Evolutionary conservation across 257 asterid genomes (phyloP).

Genomic region (Nicotiana undulata): DNA sequence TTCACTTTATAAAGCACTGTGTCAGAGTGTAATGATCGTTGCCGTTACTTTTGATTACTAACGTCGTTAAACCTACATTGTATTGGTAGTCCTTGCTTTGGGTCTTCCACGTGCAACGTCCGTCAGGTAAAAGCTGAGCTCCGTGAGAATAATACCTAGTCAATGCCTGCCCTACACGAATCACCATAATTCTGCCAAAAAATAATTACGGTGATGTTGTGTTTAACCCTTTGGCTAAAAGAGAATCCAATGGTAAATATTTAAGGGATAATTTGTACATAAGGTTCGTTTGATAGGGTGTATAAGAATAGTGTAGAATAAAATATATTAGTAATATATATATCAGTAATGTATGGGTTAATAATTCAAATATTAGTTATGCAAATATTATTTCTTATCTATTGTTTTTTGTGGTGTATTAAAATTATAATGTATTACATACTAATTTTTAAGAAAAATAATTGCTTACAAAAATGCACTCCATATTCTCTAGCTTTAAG

Average conservation of each 20-base stretch:
- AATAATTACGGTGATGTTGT: not conserved
- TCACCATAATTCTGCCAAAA: not conserved
- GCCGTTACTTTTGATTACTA: not conserved
- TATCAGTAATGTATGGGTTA: no score
- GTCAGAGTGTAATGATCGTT: not conserved
- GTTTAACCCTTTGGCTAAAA: not conserved
- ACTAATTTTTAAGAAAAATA: no score
- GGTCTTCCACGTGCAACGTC: slow-evolving; percentile 1
- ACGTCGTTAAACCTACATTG: not conserved
- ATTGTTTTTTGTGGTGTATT: no score
- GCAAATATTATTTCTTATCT: no score
- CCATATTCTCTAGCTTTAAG: no score
- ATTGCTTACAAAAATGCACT: no score
- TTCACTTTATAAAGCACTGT: not conserved
- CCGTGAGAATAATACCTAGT: not conserved
- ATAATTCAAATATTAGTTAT: no score
- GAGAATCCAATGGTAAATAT: slow-evolving; percentile 1
- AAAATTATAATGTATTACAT: no score
- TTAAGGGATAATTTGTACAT: no score
- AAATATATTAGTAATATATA: no score
- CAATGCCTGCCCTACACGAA: slow-evolving; percentile 2
- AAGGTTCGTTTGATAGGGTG: no score
- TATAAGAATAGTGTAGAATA: no score
- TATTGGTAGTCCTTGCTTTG: not conserved
- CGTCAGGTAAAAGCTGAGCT: not conserved